A percentile compares a stretch with the other conserved stretches of the same genome.
Conservation (phyloP, 345 rosid species). For the Populus nigra region DNA sequence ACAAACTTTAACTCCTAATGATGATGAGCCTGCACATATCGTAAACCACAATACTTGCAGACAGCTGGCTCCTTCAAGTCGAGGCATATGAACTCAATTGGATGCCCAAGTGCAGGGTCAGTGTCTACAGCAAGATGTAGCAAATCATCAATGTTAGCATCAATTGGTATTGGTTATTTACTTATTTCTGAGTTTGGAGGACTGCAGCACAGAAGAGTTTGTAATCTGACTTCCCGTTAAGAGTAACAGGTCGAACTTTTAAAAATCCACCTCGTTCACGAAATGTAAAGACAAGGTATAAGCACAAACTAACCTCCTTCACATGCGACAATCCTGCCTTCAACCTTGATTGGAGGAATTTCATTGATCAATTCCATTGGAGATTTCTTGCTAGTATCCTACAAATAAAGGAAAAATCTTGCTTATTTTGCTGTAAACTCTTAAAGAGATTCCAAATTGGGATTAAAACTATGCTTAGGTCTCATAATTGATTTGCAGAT, state of each 20-base stretch:
- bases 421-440: background rate
- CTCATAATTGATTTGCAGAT: too few relatives aligned
- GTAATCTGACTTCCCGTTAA: too few relatives aligned
- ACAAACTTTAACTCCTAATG: slow-evolving; percentile 39
- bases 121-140: slow-evolving; percentile 39
- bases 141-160: background rate
- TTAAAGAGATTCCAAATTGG: too few relatives aligned
- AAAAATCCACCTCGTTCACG: background rate
- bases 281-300: background rate
- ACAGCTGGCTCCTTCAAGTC: slow-evolving; percentile 81
- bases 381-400: slow-evolving; percentile 90
- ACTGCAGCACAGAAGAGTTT: too few relatives aligned
- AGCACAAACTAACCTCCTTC: slow-evolving; percentile 75
- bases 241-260: too few relatives aligned
- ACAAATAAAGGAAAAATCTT: slow-evolving; percentile 1
- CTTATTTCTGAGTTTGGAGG: too few relatives aligned
- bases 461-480: too few relatives aligned
- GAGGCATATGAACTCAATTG: slow-evolving; percentile 94
- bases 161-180: too few relatives aligned
- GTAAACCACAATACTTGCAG: slow-evolving; percentile 97
- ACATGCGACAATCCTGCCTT: slow-evolving; percentile 93
- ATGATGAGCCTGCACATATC: slow-evolving; percentile 88
- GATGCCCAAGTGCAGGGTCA: slow-evolving; percentile 90
- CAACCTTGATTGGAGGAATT: slow-evolving; percentile 93
- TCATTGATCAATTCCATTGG: slow-evolving; percentile 98